phyloP scores from a whole-genome alignment of 768 basidiomycete species.

The Lepiota venenata region DNA sequence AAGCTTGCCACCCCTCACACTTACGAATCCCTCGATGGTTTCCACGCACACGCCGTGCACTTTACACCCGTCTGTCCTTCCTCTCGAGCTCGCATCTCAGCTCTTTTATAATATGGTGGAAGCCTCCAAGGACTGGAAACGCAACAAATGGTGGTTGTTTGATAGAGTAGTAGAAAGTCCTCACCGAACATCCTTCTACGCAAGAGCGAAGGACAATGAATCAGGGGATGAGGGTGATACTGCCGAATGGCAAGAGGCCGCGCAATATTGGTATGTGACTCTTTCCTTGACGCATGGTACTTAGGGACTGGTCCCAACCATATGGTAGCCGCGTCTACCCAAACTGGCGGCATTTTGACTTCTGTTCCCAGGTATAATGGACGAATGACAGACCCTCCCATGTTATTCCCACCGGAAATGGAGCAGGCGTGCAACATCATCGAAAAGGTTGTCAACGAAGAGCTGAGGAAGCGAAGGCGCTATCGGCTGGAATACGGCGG shows the following conservation, averaged over 20 bases:
- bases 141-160: conserved; percentile 84
- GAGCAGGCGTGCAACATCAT: conserved; percentile 75
- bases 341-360: neutral
- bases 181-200: conserved; percentile 79
- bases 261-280: conserved; percentile 62
- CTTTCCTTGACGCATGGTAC: neutral
- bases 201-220: conserved; percentile 43
- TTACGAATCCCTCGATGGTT: conserved; percentile 61
- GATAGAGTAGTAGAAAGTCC: conserved; percentile 82
- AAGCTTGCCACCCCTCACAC: conserved; percentile 56
- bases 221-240: conserved; percentile 13
- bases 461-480: conserved; percentile 57
- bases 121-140: conserved; percentile 57
- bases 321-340: neutral
- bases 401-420: conserved; percentile 61
- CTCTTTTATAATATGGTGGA: conserved; percentile 74
- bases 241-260: conserved; percentile 59
- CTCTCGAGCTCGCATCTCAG: conserved; percentile 70
- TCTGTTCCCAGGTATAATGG: conserved; percentile 73
- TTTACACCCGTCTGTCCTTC: conserved; percentile 63
- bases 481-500: conserved; percentile 67
- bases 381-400: conserved; percentile 51
- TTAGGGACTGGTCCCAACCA: neutral
- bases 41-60: conserved; percentile 74
- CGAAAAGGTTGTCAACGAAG: conserved; percentile 67